Evolutionary conservation across 371 early-diverging fungal species (phyloP).

Genomic region (Gilbertella persicaria): DNA sequence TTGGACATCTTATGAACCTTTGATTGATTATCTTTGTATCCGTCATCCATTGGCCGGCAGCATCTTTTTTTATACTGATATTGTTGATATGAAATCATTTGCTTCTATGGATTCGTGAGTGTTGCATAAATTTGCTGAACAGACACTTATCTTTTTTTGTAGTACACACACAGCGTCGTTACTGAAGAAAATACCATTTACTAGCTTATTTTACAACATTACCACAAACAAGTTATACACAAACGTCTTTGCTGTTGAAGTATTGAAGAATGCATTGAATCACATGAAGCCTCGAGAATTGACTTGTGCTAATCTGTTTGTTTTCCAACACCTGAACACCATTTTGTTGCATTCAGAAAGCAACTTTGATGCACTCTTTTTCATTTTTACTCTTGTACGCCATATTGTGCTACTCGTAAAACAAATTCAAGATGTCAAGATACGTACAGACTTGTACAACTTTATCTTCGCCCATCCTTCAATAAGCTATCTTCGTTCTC

Average conservation of each 20-base stretch:
- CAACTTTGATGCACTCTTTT: constrained; percentile 8
- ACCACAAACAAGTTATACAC: constrained; percentile 10
- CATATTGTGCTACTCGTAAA: constrained; percentile 18
- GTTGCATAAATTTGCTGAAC: too few species aligned
- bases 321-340: constrained; percentile 36
- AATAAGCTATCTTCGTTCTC: constrained; percentile 21
- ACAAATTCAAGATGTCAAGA: constrained; percentile 22
- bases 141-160: background rate
- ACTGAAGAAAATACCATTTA: constrained; percentile 40
- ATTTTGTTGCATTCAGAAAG: constrained; percentile 8
- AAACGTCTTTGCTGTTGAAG: constrained; percentile 16
- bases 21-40: constrained; percentile 41
- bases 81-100: constrained; percentile 16
- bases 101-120: constrained; percentile 26
- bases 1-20: constrained; percentile 31
- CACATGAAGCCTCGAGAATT: constrained; percentile 27
- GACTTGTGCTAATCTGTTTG: constrained; percentile 20
- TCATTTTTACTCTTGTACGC: constrained; percentile 33
- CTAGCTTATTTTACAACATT: constrained; percentile 34
- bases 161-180: constrained; percentile 23
- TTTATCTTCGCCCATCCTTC: constrained; percentile 27
- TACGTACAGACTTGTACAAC: constrained; percentile 5
- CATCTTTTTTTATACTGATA: constrained; percentile 35
- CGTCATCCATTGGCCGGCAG: constrained; percentile 52
- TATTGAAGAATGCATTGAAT: constrained; percentile 27